Evolutionary conservation across 305 asterid species (phyloP).

Genomic region (Solanum chacoense): DNA sequence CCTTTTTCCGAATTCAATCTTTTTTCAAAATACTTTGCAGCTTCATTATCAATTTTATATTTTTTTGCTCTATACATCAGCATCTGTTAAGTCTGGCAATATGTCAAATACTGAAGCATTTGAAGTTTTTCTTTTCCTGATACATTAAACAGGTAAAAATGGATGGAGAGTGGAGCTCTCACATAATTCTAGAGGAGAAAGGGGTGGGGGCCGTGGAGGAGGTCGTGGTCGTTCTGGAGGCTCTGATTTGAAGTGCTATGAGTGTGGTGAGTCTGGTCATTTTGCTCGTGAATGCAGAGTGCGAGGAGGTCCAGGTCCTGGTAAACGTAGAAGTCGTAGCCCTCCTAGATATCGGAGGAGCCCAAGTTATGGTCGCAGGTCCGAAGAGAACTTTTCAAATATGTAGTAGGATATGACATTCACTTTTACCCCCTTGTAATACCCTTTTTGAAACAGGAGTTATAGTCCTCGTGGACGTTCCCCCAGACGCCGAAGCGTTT

Average conservation of each 20-base stretch:
- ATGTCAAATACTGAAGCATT: not conserved
- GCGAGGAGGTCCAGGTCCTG: constrained; percentile 59
- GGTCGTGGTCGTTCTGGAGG: constrained; percentile 61
- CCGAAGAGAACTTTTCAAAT: not conserved
- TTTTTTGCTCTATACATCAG: not conserved
- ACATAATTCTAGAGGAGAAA: constrained; percentile 76
- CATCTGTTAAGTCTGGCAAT: not conserved
- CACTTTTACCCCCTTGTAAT: not conserved
- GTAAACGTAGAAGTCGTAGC: constrained; percentile 92
- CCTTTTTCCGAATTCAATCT: not conserved
- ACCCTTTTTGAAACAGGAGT: constrained; percentile 39
- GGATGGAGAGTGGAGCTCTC: constrained; percentile 99
- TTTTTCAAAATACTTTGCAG: not conserved
- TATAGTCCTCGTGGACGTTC: constrained; percentile 83
- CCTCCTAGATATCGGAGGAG: constrained; percentile 67
- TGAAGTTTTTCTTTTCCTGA: not conserved
- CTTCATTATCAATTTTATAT: not conserved
- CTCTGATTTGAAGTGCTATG: constrained; percentile 89
- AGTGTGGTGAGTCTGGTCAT: constrained; percentile 98
- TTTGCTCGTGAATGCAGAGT: constrained; percentile 90
- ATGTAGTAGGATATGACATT: not conserved
- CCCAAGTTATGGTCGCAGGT: constrained; percentile 98
- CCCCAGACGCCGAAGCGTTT: constrained; percentile 82
- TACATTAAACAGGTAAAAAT: constrained; percentile 55
- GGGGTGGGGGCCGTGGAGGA: constrained; percentile 40